Conservation (phyloP, 106 monocot species). For the Dendrobium officinale region DNA sequence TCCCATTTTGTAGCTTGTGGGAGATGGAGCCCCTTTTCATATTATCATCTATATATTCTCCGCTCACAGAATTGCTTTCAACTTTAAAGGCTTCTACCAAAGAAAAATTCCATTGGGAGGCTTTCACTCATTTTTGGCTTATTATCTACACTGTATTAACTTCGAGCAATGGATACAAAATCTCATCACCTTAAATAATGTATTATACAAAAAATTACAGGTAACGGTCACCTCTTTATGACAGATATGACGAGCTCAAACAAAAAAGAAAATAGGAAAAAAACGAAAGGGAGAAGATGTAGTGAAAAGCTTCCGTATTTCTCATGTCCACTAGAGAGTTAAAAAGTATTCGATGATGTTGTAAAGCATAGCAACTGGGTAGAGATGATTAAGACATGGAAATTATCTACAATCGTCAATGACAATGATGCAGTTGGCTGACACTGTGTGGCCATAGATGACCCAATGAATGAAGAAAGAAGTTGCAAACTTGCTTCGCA, state of each 20-base stretch:
- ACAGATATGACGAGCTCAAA: background rate
- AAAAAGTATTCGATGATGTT: background rate
- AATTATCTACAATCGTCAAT: constrained; percentile 2
- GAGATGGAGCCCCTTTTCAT: no score
- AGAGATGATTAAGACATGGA: constrained; percentile 8
- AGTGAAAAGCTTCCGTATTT: background rate
- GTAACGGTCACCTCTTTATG: background rate
- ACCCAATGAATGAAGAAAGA: background rate
- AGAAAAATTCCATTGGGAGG: no score
- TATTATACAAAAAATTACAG: background rate
- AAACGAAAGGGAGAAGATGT: background rate
- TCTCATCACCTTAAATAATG: no score
- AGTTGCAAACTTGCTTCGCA: background rate
- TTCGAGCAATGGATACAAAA: no score
- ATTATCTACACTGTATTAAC: no score
- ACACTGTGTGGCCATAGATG: background rate
- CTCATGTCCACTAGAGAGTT: background rate
- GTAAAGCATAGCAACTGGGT: background rate
- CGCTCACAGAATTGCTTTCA: no score
- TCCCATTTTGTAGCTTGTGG: no score
- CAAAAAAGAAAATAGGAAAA: background rate
- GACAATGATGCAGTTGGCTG: background rate
- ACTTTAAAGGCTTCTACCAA: no score
- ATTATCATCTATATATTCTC: no score
- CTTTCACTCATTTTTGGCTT: no score